Base-by-base conservation (phyloP, 139 green algal genomes). In the Coccomyxa sp. region DNA sequence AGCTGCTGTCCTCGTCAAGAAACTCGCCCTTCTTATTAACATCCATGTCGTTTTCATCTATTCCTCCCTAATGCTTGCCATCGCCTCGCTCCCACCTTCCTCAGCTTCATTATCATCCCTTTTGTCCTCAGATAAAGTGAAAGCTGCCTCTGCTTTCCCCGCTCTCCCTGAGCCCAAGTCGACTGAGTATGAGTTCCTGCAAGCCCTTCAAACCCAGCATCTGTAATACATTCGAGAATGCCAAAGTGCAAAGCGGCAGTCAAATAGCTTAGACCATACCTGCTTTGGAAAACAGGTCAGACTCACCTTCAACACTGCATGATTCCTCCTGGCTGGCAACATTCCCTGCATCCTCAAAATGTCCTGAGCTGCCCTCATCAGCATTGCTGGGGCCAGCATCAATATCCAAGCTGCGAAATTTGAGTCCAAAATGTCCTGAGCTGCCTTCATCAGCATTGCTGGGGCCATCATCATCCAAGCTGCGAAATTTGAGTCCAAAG, bases 1-100 rank as follows among this genome's bases (percentile, higher is more conserved):
- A 76, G 45, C 75, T 90, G 88, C 85, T 89, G 76, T 89, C 88
- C 51, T 82, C 84, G 75, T 95, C 92, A 81, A 94, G 83, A 30
- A 82, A 76, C 32, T 38, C 13, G 0, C 90, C 86, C 77, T 87
- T 81, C 23, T 85, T 79, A 83, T 95, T 91, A 51, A 91, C 83
- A 66, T 91, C 89, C 84, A 91, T 80, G 23, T 89, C n/a, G 91
- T 85, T 30, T 92, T 88, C 0, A 88, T 84, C 18, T 91, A 68
- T 25, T 87, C 81, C 11, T 80, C 82, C 32, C 27, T 51, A 27
- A 79, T 81, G 17, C 79, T 81, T 10, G 80, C 79, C 0, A 77
- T 67, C 11, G 81, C 82, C 57, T 80, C 58, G 16, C 75, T 30
- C 13, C 18, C 82, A 60, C 30, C 60, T 18, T 27, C 18, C 32